Percentiles rank a stretch among this genome's conserved stretches.
phyloP scores from a whole-genome alignment of 257 asterid genomes.

The Lavandula angustifolia region DNA sequence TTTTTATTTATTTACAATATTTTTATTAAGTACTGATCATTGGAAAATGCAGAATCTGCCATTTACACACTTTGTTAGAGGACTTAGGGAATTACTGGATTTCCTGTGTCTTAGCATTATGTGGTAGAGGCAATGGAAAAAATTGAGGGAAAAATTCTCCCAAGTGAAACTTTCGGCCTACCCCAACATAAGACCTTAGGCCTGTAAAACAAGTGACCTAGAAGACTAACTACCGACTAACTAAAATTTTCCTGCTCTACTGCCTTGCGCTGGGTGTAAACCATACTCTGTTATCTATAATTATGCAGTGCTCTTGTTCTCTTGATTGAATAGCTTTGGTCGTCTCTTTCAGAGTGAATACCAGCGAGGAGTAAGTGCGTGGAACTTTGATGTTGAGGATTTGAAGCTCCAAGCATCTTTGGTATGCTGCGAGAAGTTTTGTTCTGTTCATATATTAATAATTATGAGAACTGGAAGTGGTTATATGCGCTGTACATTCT shows the following conservation, averaged over 20 bases:
- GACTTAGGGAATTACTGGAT: constrained; percentile 2
- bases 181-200: no score
- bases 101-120: not conserved
- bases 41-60: constrained; percentile 23
- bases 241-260: no score
- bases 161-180: no score
- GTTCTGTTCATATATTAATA: constrained; percentile 9
- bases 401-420: constrained; percentile 89
- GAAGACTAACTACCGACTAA: no score
- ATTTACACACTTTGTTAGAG: constrained; percentile 11
- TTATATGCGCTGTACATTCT: constrained; percentile 31
- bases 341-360: constrained; percentile 77
- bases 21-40: constrained; percentile 20
- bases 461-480: constrained; percentile 22
- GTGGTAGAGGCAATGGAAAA: not conserved
- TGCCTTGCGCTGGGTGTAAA: no score
- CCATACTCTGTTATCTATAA: no score
- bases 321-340: constrained; percentile 28
- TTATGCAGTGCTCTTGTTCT: not conserved
- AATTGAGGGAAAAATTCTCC: no score
- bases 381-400: constrained; percentile 98
- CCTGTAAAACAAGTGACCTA: no score
- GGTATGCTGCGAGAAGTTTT: constrained; percentile 50
- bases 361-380: constrained; percentile 98
- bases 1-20: not conserved